Evolutionary conservation across 2,329 filamentous ascomycete genomes (phyloP), one percentile per base, ranked within the genome.

Genomic region (Calonectria leucothoes): DNA sequence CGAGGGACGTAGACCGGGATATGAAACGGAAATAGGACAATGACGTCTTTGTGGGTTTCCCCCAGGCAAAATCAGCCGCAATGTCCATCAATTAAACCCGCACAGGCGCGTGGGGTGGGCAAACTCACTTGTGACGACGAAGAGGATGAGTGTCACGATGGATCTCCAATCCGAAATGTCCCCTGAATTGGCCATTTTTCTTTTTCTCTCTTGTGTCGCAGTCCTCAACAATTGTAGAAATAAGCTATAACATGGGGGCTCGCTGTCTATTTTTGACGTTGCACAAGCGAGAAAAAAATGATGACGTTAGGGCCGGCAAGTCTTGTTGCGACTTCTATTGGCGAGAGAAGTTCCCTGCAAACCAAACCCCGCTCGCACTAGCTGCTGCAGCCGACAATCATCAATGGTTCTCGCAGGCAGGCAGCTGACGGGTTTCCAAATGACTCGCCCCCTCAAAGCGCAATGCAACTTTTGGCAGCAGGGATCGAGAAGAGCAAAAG

Each of bases 11-110:
- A 91, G 0, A 94, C 79, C 2, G 92, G 91, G 15, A 94, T 85
- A 70, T 91, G 87, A 74, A 93, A 94, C 0, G 93, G 93, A 72
- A 93, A 94, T 15, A 94, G 87, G 0, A 94, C 93, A 51, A 91
- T 86, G 64, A 94, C 84, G 83, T 95, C 93, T 94, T 61, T 39
- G 33, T 39, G 55, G 55, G 33, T 37, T 37, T 59, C 27, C 20
- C 17, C 29, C 33, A 25, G 12, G 3, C 23, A 39, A 25, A 17
- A 25, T 61, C 35, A 61, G n/a, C 48, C 33, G 33, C 45, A 59
- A 31, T 37, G 35, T 27, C 37, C 31, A 37, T 39, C 31, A 25
- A 39, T 20, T 37, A 25, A 39, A 23, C 7, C 10, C n/a, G 31
- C 29, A 8, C 20, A 2, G 12, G 33, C 14, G 49, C n/a, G n/a